phyloP scores from a whole-genome alignment of 371 early-diverging fungal genomes.

The Actinomortierella wolfii region DNA sequence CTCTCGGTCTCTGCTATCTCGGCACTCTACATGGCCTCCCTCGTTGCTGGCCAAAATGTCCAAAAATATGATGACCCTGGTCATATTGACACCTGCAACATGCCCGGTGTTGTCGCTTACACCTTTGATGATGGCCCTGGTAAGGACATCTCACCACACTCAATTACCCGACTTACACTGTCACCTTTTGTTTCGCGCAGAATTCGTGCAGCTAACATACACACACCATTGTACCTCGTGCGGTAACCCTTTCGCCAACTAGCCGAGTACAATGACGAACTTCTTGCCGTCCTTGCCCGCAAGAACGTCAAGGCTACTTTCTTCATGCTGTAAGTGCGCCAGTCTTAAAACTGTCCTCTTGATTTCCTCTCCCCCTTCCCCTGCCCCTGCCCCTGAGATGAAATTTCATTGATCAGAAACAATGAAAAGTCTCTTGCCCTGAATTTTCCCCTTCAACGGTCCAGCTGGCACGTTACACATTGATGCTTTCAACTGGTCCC shows the following conservation, averaged over 20 bases:
- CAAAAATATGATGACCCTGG: neutral
- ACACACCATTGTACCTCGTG: too few species aligned
- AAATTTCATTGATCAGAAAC: too few species aligned
- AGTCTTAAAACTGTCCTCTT: neutral
- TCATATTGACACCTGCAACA: neutral
- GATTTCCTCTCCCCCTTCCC: neutral
- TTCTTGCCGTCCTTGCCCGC: neutral
- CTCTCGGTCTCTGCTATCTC: neutral
- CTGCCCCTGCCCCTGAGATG: neutral
- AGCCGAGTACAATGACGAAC: neutral
- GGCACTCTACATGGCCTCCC: neutral
- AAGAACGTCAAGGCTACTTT: constrained; percentile 2
- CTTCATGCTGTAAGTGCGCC: neutral
- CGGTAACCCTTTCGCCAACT: too few species aligned
- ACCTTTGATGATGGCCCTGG: constrained; percentile 3
- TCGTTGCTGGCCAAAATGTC: neutral
- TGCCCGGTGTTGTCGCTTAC: neutral
- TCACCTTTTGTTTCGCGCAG: too few species aligned
- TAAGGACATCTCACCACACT: neutral
- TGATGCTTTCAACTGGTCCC: too few species aligned
- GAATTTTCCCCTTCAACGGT: too few species aligned
- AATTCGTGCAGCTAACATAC: too few species aligned
- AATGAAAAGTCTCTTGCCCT: too few species aligned
- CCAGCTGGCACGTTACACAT: too few species aligned
- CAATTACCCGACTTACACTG: too few species aligned